Evolutionary conservation across 2,329 filamentous ascomycete species (phyloP).

Genomic region (Colletotrichum simmondsii): DNA sequence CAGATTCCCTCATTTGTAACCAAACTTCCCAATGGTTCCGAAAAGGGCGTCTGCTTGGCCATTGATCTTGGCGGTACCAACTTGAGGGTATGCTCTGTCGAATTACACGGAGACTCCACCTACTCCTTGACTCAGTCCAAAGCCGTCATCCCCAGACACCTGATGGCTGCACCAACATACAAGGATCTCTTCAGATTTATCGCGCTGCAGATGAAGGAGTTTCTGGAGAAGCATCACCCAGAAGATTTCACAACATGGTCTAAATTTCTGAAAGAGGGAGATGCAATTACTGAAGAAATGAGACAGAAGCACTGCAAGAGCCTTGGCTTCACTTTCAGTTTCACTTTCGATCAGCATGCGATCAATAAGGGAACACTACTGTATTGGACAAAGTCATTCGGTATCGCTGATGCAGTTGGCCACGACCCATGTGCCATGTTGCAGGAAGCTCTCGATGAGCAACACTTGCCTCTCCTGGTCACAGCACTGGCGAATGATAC

Average conservation of each 20-base stretch:
- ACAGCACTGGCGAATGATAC: slow-evolving; percentile 83
- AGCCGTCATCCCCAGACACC: slow-evolving; percentile 37
- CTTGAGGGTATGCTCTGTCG: slow-evolving; percentile 45
- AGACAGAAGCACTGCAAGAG: slow-evolving; percentile 30
- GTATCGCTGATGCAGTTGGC: slow-evolving; percentile 80
- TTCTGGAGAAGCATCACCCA: slow-evolving; percentile 70
- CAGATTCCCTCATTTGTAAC: slow-evolving; percentile 86
- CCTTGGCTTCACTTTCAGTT: slow-evolving; percentile 58
- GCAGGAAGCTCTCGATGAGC: slow-evolving; percentile 76
- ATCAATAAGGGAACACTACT: slow-evolving; percentile 76
- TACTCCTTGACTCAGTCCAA: slow-evolving; percentile 76
- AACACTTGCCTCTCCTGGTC: slow-evolving; percentile 76
- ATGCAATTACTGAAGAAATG: not conserved
- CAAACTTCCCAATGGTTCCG: slow-evolving; percentile 79
- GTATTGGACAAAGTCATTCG: slow-evolving; percentile 85
- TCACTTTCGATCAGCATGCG: slow-evolving; percentile 80
- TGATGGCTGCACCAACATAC: slow-evolving; percentile 39
- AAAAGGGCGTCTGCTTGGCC: slow-evolving; percentile 64
- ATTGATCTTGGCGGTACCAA: slow-evolving; percentile 50
- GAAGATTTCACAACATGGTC: slow-evolving; percentile 20
- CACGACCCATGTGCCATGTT: slow-evolving; percentile 80
- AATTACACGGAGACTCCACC: slow-evolving; percentile 67
- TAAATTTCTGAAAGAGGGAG: not conserved
- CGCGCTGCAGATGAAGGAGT: slow-evolving; percentile 76
- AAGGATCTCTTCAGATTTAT: slow-evolving; percentile 80